phyloP scores from a whole-genome alignment of 257 asterid species.

The Nicotiana tomentosiformis region DNA sequence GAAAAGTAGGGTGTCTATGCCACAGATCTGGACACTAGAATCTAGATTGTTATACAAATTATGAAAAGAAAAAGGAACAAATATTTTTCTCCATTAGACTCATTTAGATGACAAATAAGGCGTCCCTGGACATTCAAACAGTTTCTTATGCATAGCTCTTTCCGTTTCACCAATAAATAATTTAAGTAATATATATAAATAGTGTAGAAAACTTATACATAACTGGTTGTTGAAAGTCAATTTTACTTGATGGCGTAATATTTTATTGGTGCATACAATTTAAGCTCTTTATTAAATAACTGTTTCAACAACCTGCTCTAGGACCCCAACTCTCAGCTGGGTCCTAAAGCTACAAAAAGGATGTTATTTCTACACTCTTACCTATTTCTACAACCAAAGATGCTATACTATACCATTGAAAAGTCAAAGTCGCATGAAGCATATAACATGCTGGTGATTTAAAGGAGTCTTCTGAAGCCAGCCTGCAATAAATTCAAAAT shows the following conservation, averaged over 20 bases:
- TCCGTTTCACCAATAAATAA: neutral
- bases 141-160: neutral
- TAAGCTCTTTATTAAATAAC: neutral
- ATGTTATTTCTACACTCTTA: neutral
- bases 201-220: too few relatives aligned
- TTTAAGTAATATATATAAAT: too few relatives aligned
- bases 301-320: neutral
- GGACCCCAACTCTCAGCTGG: neutral
- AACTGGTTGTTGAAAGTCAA: neutral
- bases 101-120: neutral
- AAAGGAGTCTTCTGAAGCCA: neutral
- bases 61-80: neutral
- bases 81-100: neutral
- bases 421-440: neutral
- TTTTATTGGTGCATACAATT: neutral
- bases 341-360: neutral
- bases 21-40: too few relatives aligned
- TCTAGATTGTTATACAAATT: neutral
- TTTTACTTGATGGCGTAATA: neutral
- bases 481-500: neutral
- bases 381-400: neutral
- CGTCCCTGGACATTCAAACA: neutral
- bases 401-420: neutral
- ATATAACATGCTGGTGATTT: neutral
- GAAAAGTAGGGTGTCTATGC: too few relatives aligned